Conservation (phyloP, 768 basidiomycete species). For the Candolleomyces eurysporus region DNA sequence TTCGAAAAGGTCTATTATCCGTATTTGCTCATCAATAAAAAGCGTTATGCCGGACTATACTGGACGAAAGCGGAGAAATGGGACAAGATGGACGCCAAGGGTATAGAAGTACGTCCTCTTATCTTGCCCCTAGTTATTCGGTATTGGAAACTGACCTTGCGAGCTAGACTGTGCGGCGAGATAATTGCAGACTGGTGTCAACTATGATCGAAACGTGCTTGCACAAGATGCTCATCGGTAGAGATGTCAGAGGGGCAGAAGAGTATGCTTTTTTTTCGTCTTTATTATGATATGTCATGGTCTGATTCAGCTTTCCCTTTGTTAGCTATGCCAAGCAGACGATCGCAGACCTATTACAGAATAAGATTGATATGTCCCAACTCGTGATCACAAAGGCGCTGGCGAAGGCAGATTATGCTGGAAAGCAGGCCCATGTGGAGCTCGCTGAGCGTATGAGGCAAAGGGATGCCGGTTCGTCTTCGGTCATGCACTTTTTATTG, state of each 20-base stretch:
- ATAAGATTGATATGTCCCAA: constrained; percentile 98
- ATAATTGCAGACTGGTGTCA: constrained; percentile 97
- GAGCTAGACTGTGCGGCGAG: constrained; percentile 83
- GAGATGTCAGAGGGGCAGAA: constrained; percentile 91
- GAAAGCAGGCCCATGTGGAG: constrained; percentile 95
- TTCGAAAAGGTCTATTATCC: constrained; percentile 99
- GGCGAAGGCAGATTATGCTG: constrained; percentile 89
- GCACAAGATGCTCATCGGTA: constrained; percentile 95
- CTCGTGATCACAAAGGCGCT: constrained; percentile 98
- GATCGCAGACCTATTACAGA: constrained; percentile 92
- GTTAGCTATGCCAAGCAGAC: constrained; percentile 83
- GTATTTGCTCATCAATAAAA: constrained; percentile 97
- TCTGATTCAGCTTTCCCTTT: constrained; percentile 7
- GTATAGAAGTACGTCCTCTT: constrained; percentile 77
- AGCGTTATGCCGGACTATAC: constrained; percentile 96
- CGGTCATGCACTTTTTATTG: constrained; percentile 24
- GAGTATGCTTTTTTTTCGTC: constrained; percentile 54
- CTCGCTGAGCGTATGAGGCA: constrained; percentile 94
- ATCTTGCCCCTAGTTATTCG: neutral
- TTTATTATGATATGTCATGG: neutral
- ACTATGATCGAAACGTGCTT: constrained; percentile 98
- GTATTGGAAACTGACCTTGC: constrained; percentile 24
- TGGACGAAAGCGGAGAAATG: constrained; percentile 96
- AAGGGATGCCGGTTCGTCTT: constrained; percentile 69
- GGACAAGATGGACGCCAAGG: constrained; percentile 99